Base-by-base conservation (phyloP, 495 filamentous ascomycete species). In the Bacidia rubella region DNA sequence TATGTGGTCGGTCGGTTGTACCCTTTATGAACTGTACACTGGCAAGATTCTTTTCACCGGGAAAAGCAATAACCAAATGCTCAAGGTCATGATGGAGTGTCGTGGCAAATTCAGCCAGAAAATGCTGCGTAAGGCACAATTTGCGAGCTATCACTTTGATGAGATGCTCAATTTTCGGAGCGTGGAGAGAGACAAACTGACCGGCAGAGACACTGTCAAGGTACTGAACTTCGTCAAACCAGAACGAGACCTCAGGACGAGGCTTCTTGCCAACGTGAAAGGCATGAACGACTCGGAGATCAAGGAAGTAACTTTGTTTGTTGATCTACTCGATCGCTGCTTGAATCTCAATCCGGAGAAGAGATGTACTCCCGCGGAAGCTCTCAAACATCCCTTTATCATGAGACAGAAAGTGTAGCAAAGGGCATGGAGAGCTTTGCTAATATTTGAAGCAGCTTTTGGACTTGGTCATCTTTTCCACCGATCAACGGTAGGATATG, bases 1-100 rank as follows among this genome's bases (percentile, higher is more conserved):
- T 65, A 82, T 95, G 66, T 98, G 92, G 92, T 90, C 90, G 11
- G 86, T 96, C 58, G 92, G 92, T 15, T 97, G 93, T 68, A 98
- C 92, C 21, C 71, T 98, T 23, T 98, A 90, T 66, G 92, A 98
- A 67, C 74, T 98, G 25, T 96, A 90, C 72, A 96, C 93, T 0
- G 90, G 93, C 54, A 95, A 95, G 67, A 96, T 98, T 54, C 74
- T 98, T 40, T 98, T 98, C 69, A 87, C 83, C 1, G 92, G 93
- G 43, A 81, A 85, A 51, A 89, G 86, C 70, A 98, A 98, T 72
- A 97, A 98, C 63, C 87, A 94, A 65, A 97, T 97, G 92, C 76
- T 98, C 12, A 82, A 84, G 51, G 82, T 85, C 12, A 92, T 98
- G 60, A 92, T 95, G 82, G 93, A 97, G 63, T 90, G 89, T 59